Evolutionary conservation across 129 eudicot species (phyloP).

Genomic region (Calendula officinalis): DNA sequence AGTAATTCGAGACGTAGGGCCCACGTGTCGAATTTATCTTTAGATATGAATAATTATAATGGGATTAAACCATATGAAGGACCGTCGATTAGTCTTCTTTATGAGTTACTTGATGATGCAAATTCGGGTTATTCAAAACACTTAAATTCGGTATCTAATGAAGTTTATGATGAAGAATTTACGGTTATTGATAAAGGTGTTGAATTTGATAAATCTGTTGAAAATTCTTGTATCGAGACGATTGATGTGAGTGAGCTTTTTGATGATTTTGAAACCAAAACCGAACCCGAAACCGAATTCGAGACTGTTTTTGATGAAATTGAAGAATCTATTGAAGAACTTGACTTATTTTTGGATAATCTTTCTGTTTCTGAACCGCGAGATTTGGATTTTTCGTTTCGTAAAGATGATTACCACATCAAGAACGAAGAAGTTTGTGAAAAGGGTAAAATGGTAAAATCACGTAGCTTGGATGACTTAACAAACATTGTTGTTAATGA

Average conservation of each 20-base stretch:
- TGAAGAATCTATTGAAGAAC: conserved; percentile 43
- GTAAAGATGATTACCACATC: conserved; percentile 24
- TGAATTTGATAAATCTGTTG: conserved; percentile 31
- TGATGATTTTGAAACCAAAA: conserved; percentile 11
- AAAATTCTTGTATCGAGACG: conserved; percentile 43
- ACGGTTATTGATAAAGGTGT: conserved; percentile 45
- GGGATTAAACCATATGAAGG: conserved; percentile 31
- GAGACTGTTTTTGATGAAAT: conserved; percentile 11
- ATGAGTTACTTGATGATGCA: conserved; percentile 56
- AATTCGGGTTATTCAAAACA: conserved; percentile 25
- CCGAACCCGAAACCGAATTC: too few species aligned
- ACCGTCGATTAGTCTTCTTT: conserved; percentile 45
- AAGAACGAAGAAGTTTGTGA: conserved; percentile 12
- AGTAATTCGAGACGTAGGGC: conserved; percentile 30
- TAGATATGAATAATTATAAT: conserved; percentile 30
- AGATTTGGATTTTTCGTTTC: conserved; percentile 25
- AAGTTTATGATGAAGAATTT: conserved; percentile 35
- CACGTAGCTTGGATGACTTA: conserved; percentile 62
- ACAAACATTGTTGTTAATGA: conserved; percentile 53
- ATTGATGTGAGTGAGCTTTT: conserved; percentile 59
- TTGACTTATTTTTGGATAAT: conserved; percentile 31
- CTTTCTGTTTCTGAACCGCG: conserved; percentile 29
- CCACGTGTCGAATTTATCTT: conserved; percentile 31
- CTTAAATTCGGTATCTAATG: conserved; percentile 21
- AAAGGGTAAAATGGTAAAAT: conserved; percentile 36